phyloP scores from a whole-genome alignment of 2,329 filamentous ascomycete species.

The Coniochaeta sp. region DNA sequence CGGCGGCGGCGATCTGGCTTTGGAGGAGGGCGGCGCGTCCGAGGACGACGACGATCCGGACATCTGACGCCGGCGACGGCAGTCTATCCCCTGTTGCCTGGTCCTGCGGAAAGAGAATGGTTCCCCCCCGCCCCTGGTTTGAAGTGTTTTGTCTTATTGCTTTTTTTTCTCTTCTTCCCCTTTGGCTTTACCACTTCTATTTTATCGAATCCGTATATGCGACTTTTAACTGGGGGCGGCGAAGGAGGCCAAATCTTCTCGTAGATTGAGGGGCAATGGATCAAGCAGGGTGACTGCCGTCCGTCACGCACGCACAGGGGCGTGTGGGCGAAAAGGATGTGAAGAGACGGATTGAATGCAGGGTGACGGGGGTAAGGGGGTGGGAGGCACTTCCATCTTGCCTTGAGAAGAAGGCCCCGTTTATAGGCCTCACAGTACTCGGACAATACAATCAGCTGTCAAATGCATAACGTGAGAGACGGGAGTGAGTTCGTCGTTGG shows the following conservation, averaged over 20 bases:
- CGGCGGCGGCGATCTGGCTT: slow-evolving; percentile 22
- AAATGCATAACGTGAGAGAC: neutral
- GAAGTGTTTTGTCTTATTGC: slow-evolving; percentile 3
- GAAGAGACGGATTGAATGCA: neutral
- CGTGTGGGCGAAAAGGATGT: neutral
- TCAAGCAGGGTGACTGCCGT: slow-evolving; percentile 56
- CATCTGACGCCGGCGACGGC: slow-evolving; percentile 49
- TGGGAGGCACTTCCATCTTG: no score
- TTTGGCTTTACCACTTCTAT: neutral
- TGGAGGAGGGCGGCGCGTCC: slow-evolving; percentile 41
- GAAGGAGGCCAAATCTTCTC: slow-evolving; percentile 12
- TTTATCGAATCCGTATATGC: neutral
- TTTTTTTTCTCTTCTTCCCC: no score
- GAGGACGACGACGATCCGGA: slow-evolving; percentile 63
- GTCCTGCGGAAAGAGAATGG: slow-evolving; percentile 36
- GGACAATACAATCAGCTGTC: neutral
- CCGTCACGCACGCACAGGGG: slow-evolving; percentile 13
- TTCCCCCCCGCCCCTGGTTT: slow-evolving; percentile 2
- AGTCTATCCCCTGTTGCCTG: slow-evolving; percentile 62
- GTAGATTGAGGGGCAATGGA: slow-evolving; percentile 52
- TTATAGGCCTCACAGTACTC: neutral
- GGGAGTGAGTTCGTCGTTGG: neutral
- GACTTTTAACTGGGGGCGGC: neutral
- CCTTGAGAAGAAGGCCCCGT: neutral
- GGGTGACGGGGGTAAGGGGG: neutral